Conservation (phyloP, 2,329 filamentous ascomycete genomes). For the Teratosphaeria zuluensis region DNA sequence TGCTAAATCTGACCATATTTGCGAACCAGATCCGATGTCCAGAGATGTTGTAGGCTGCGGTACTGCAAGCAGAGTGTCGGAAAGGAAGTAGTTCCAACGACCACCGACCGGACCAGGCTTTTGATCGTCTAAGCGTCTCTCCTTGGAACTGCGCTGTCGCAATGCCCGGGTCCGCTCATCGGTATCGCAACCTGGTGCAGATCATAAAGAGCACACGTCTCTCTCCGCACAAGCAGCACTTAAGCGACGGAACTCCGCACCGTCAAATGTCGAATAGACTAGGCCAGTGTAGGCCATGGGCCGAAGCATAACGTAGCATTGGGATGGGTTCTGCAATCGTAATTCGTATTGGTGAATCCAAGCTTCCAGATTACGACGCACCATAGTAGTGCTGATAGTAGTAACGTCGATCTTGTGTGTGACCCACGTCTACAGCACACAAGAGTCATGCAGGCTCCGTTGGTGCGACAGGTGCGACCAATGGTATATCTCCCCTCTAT, state of each 20-base stretch:
- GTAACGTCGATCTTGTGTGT: background rate
- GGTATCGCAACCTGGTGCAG: background rate
- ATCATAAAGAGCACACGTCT: background rate
- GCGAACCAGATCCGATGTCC: background rate
- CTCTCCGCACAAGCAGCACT: background rate
- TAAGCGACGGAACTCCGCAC: background rate
- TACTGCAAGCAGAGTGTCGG: background rate
- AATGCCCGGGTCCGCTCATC: background rate
- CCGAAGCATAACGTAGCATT: background rate
- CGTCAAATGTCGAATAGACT: background rate
- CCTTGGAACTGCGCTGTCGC: background rate
- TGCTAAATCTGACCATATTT: background rate
- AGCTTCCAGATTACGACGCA: background rate
- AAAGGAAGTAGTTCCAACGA: background rate
- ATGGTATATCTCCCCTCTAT: background rate
- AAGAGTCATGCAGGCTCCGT: background rate
- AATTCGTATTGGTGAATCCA: background rate
- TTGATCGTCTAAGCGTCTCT: background rate
- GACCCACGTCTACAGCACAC: background rate
- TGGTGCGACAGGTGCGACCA: background rate
- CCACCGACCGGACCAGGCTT: background rate
- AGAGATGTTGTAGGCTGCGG: background rate
- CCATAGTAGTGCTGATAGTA: background rate
- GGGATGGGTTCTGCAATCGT: background rate
- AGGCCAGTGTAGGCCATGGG: background rate